These are phyloP conservation scores for Taiozyma sp. DNA, from an alignment of 1,139 yeast genomes.

Conservation along the genomic window DNA sequence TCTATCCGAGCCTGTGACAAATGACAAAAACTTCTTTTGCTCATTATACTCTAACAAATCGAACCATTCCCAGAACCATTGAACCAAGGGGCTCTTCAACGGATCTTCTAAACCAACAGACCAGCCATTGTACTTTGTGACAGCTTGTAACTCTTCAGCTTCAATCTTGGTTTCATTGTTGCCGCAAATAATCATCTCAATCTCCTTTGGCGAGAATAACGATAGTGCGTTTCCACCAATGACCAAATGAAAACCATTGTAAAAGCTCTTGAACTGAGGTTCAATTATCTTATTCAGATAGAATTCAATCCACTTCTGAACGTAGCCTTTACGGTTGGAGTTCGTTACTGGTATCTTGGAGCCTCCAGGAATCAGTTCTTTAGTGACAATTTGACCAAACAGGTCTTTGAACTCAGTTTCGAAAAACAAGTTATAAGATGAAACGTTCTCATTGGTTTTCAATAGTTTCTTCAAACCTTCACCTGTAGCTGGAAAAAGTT, in stretches of 20 bases:
- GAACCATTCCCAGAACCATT: slow-evolving; percentile 87
- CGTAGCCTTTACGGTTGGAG: slow-evolving; percentile 54
- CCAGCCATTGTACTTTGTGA: slow-evolving; percentile 74
- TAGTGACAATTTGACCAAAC: slow-evolving; percentile 35
- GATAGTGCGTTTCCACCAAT: slow-evolving; percentile 79
- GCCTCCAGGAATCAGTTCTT: slow-evolving; percentile 59
- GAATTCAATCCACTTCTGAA: slow-evolving; percentile 56
- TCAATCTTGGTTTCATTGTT: slow-evolving; percentile 62
- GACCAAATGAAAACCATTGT: slow-evolving; percentile 68
- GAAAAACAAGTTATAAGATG: slow-evolving; percentile 43
- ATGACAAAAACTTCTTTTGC: slow-evolving; percentile 63
- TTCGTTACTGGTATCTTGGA: slow-evolving; percentile 44
- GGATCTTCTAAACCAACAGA: slow-evolving; percentile 32
- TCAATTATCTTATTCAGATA: slow-evolving; percentile 53
- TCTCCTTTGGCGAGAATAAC: slow-evolving; percentile 75
- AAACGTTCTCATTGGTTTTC: slow-evolving; percentile 43
- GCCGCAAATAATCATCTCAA: slow-evolving; percentile 77
- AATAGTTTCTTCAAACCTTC: slow-evolving; percentile 51
- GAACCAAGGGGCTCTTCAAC: slow-evolving; percentile 35
- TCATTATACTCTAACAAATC: slow-evolving; percentile 36
- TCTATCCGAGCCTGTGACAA: slow-evolving; percentile 88
- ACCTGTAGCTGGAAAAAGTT: slow-evolving; percentile 66
- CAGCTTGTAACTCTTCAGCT: slow-evolving; percentile 57
- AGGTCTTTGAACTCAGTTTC: slow-evolving; percentile 39
- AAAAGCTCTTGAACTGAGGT: slow-evolving; percentile 52